phyloP scores from a whole-genome alignment of 805 yeast species.

The Starmerella powellii region DNA sequence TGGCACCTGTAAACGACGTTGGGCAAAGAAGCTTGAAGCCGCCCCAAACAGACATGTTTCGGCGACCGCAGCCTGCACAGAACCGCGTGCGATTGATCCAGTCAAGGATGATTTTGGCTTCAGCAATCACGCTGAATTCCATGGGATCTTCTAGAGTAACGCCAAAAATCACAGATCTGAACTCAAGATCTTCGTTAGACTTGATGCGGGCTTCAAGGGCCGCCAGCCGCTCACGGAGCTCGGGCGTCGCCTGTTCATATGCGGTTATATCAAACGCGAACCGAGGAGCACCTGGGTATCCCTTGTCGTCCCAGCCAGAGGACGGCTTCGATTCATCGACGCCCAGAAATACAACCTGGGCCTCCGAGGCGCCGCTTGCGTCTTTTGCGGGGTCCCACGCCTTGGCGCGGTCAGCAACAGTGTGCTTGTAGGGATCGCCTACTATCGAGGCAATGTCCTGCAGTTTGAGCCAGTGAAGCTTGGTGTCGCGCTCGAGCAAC shows the following conservation, averaged over 20 bases:
- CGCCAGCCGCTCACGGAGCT: slow-evolving; percentile 12
- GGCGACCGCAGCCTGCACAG: slow-evolving; percentile 78
- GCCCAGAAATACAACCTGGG: slow-evolving; percentile 38
- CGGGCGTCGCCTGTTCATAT: slow-evolving; percentile 19
- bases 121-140: slow-evolving; percentile 62
- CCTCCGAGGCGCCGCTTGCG: slow-evolving; percentile 23
- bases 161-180: slow-evolving; percentile 16
- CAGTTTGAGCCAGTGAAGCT: slow-evolving; percentile 30
- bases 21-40: slow-evolving; percentile 34
- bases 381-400: slow-evolving; percentile 31
- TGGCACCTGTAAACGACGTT: slow-evolving; percentile 16
- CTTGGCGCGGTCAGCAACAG: slow-evolving; percentile 24
- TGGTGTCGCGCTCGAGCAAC: slow-evolving; percentile 14
- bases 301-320: slow-evolving; percentile 12
- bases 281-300: slow-evolving; percentile 30
- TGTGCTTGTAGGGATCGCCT: slow-evolving; percentile 29
- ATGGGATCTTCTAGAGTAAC: slow-evolving; percentile 4
- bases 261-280: slow-evolving; percentile 30
- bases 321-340: slow-evolving; percentile 32
- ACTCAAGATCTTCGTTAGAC: slow-evolving; percentile 4
- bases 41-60: slow-evolving; percentile 32
- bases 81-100: slow-evolving; percentile 64
- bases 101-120: slow-evolving; percentile 72
- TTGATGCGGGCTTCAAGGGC: slow-evolving; percentile 8
- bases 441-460: slow-evolving; percentile 26